These are phyloP conservation scores for Ilyonectria destructans DNA, from an alignment of 2,329 filamentous ascomycete species.

Conservation along the genomic window DNA sequence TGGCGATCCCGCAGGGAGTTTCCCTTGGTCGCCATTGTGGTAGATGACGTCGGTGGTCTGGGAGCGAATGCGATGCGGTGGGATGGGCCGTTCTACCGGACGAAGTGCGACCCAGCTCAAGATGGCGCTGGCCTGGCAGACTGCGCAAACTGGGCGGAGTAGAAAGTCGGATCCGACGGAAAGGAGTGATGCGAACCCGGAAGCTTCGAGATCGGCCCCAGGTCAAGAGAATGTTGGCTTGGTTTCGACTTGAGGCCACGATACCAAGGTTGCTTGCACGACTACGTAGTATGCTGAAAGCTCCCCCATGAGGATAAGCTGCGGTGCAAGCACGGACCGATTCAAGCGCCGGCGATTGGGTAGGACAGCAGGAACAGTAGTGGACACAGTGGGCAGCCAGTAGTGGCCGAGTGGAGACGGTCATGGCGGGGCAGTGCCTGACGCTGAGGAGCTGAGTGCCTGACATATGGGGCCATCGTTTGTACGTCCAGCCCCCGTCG, in stretches of 20 bases:
- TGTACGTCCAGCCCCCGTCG: constrained; percentile 44
- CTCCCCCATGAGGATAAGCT: constrained; percentile 38
- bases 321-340: constrained; percentile 49
- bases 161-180: background rate
- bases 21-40: constrained; percentile 63
- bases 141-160: constrained; percentile 10
- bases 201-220: constrained; percentile 18
- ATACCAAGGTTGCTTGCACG: constrained; percentile 39
- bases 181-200: constrained; percentile 11
- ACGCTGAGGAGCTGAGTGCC: constrained; percentile 48
- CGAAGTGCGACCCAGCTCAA: constrained; percentile 25
- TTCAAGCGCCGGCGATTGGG: constrained; percentile 48
- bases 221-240: constrained; percentile 37
- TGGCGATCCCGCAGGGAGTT: constrained; percentile 68
- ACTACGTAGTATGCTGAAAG: constrained; percentile 33
- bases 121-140: background rate
- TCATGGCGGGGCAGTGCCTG: constrained; percentile 35
- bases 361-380: constrained; percentile 27
- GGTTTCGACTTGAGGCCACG: constrained; percentile 49
- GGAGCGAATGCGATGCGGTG: constrained; percentile 38
- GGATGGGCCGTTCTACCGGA: constrained; percentile 43
- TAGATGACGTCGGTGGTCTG: constrained; percentile 43
- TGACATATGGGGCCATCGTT: constrained; percentile 52
- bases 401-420: constrained; percentile 35
- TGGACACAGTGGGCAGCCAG: constrained; percentile 30